Conservation (phyloP, 2,329 filamentous ascomycete genomes). For the Colletotrichum sp. region DNA sequence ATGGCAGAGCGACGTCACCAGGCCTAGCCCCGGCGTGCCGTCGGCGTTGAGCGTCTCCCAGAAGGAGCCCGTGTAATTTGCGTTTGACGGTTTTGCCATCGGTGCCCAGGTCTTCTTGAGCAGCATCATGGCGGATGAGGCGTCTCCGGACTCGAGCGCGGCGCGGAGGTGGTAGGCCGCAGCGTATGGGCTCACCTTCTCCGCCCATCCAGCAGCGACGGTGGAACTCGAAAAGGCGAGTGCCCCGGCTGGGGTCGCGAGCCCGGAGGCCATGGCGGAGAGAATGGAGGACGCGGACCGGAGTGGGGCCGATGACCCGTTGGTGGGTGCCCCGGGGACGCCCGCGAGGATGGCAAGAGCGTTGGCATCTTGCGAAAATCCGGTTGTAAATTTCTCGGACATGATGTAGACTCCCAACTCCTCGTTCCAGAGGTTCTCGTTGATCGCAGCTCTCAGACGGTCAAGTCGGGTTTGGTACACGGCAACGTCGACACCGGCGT, state of each 20-base stretch:
- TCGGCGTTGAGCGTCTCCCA: constrained; percentile 31
- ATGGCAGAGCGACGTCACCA: constrained; percentile 35
- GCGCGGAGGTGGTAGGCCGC: constrained; percentile 35
- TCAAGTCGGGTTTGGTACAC: constrained; percentile 29
- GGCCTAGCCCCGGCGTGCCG: constrained; percentile 29
- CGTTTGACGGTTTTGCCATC: constrained; percentile 28
- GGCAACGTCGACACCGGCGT: constrained; percentile 20
- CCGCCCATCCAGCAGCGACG: constrained; percentile 18
- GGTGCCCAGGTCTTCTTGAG: constrained; percentile 28
- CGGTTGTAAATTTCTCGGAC: constrained; percentile 22
- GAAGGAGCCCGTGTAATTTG: constrained; percentile 33
- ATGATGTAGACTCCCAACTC: constrained; percentile 29
- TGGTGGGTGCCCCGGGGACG: constrained; percentile 16
- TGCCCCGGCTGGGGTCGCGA: not conserved
- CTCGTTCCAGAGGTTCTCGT: constrained; percentile 29
- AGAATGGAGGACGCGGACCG: not conserved
- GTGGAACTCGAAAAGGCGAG: constrained; percentile 24
- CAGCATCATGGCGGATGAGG: constrained; percentile 8
- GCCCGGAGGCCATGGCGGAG: constrained; percentile 1
- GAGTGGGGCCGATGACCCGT: not conserved
- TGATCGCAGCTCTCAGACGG: constrained; percentile 28
- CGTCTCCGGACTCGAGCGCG: constrained; percentile 23
- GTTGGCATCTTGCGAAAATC: constrained; percentile 35
- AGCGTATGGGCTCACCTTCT: constrained; percentile 30
- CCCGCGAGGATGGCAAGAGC: constrained; percentile 35